phyloP scores from a whole-genome alignment of 306 rosid species.

The Abrus pulchellus region DNA sequence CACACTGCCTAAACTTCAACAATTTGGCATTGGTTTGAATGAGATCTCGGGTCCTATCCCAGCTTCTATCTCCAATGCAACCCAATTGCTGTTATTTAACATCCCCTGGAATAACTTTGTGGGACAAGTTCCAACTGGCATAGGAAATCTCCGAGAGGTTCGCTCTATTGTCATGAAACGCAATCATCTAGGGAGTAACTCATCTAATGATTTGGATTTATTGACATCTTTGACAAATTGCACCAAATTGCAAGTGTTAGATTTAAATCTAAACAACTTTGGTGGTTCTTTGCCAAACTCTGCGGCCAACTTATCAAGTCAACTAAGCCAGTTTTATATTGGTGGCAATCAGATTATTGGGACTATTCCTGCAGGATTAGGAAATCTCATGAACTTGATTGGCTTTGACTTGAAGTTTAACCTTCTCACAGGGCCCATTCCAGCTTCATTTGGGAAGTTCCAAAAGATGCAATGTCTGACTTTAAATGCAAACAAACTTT shows the following conservation, averaged over 20 bases:
- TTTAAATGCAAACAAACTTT: constrained; percentile 43
- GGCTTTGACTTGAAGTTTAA: constrained; percentile 19
- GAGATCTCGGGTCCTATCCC: constrained; percentile 54
- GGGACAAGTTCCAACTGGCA: constrained; percentile 48
- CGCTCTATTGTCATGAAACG: not conserved
- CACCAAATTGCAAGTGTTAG: constrained; percentile 39
- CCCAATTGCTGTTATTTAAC: constrained; percentile 30
- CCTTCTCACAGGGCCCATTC: constrained; percentile 52
- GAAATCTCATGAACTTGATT: constrained; percentile 46
- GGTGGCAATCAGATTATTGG: constrained; percentile 50
- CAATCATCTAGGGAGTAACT: constrained; percentile 54
- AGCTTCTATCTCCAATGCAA: constrained; percentile 51
- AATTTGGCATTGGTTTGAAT: constrained; percentile 32
- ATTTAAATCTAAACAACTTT: constrained; percentile 47
- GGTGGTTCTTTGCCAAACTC: constrained; percentile 55
- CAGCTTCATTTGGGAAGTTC: constrained; percentile 49
- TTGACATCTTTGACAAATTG: constrained; percentile 54
- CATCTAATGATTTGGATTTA: constrained; percentile 50
- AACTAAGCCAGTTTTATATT: constrained; percentile 34
- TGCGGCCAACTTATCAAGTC: constrained; percentile 55
- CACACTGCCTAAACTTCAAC: constrained; percentile 50
- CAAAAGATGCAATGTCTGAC: constrained; percentile 37
- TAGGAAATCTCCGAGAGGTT: constrained; percentile 45
- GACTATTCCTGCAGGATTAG: constrained; percentile 46
- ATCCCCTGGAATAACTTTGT: constrained; percentile 45